Evolutionary conservation across 2,329 filamentous ascomycete species (phyloP), one percentile per base, ranked within the genome.

Genomic region (Fusarium oxysporum): DNA sequence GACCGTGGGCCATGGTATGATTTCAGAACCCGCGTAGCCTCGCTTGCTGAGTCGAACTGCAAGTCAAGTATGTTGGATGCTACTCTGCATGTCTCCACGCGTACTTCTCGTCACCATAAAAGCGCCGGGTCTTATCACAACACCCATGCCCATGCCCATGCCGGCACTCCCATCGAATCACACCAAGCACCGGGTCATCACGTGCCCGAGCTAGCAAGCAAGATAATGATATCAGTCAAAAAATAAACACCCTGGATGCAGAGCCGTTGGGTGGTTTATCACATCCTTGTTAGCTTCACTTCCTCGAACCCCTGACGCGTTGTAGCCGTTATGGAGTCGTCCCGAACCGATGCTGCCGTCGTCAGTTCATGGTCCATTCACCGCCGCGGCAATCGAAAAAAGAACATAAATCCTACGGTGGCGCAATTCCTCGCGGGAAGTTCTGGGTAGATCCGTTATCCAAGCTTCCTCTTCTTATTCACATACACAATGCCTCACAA

Each of bases 261-360:
- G 19, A 62, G 5, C 37, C 19, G 54, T 50, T 51, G 47, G 14
- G 37, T 21, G 47, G 33, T 54, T 68, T 43, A 33, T 17, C 33
- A 11, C 11, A 55, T 30, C 63, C 55, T 50, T 50, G 55, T 7
- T 50, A 30, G 45, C 43, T 44, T 68, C 55, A 55, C 67, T 37
- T 13, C 30, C 13, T 16, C 4, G 5, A 8, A 6, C 56, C 47
- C 63, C 37, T 68, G 28, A 21, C 21, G n/a, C n/a, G 63, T 68
- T 68, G 63, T 68, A 68, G 8, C 37, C 41, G 63, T 55, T 55
- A 68, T 68, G 65, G 65, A 68, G 64, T 68, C 37, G 43, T 68
- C 19, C 56, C 64, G 43, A 68, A 62, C 56, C 56, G 64, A 68
- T 41, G 21, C 11, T 17, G 23, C 65, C 48, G 37, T 25, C 38